phyloP scores from a whole-genome alignment of 2,329 filamentous ascomycete species.

The Talaromyces rugulosus region DNA sequence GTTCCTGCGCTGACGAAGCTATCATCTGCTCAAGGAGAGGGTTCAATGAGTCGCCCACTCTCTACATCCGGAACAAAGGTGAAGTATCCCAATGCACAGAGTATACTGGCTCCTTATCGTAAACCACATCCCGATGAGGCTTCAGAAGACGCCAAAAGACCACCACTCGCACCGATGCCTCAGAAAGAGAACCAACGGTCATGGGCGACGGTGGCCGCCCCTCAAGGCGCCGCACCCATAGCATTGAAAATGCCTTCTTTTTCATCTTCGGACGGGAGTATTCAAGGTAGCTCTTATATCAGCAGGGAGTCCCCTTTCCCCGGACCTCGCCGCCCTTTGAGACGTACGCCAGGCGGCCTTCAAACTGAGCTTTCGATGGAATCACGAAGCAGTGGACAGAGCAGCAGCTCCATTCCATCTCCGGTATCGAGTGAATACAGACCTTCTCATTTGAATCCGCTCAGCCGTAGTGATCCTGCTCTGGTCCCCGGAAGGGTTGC shows the following conservation, averaged over 20 bases:
- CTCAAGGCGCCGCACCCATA: conserved; percentile 15
- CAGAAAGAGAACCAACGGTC: conserved; percentile 27
- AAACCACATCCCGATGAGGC: conserved; percentile 27
- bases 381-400: conserved; percentile 21
- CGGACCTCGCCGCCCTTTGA: conserved; percentile 12
- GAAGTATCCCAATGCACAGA: conserved; percentile 33
- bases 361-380: conserved; percentile 29
- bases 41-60: conserved; percentile 23
- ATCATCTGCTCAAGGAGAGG: conserved; percentile 26
- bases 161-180: conserved; percentile 3
- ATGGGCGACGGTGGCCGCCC: conserved; percentile 30
- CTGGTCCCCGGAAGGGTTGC: conserved; percentile 18
- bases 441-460: conserved; percentile 23
- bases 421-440: conserved; percentile 26
- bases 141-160: conserved; percentile 5
- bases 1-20: conserved; percentile 20
- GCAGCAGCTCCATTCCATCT: conserved; percentile 22
- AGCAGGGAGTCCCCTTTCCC: conserved; percentile 12
- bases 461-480: conserved; percentile 30
- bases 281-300: conserved; percentile 13
- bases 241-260: conserved; percentile 13
- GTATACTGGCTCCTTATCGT: conserved; percentile 36
- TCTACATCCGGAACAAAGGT: conserved; percentile 19
- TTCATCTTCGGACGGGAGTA: conserved; percentile 3
- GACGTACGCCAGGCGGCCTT: conserved; percentile 15